These are phyloP conservation scores for Eimeria tenella DNA, from an alignment of 169 alveolate species.

Conservation along the genomic window DNA sequence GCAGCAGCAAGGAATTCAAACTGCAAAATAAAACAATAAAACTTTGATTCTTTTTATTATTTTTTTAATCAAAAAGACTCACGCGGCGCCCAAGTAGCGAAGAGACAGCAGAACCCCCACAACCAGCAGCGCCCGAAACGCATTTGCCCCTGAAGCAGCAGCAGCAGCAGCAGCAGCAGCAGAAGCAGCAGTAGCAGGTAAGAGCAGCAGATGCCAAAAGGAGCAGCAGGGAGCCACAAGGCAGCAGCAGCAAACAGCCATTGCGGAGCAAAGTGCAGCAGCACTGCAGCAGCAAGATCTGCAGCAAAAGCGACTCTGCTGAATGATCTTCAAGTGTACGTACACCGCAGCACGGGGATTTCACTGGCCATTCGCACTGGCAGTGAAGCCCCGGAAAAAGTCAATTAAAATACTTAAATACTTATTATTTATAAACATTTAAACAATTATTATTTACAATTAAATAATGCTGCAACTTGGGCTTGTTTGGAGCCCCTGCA, in stretches of 20 bases:
- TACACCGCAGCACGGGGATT: too few species aligned
- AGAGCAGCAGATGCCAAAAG: not conserved
- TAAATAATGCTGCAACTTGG: too few species aligned
- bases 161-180: not conserved
- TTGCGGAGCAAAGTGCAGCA: not conserved
- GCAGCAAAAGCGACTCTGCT: too few species aligned
- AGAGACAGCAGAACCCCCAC: slow-evolving; percentile 18
- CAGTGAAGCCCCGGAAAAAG: too few species aligned
- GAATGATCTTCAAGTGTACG: too few species aligned
- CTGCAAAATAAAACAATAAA: too few species aligned
- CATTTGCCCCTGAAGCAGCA: not conserved
- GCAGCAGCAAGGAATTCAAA: not conserved
- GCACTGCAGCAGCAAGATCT: too few species aligned
- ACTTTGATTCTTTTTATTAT: not conserved
- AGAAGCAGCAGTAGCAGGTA: not conserved
- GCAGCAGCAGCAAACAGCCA: not conserved
- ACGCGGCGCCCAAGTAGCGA: slow-evolving; percentile 52
- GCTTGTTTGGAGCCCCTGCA: too few species aligned
- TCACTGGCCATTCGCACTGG: too few species aligned
- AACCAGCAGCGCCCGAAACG: not conserved
- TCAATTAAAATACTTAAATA: too few species aligned
- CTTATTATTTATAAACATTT: too few species aligned
- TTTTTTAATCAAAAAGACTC: not conserved
- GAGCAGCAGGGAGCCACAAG: not conserved
- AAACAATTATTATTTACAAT: too few species aligned